A percentile compares a stretch with the other conserved stretches of the same genome.
These are phyloP conservation scores for Cladosporium sphaerospermum DNA, from an alignment of 2,329 filamentous ascomycete genomes.

Conservation along the genomic window DNA sequence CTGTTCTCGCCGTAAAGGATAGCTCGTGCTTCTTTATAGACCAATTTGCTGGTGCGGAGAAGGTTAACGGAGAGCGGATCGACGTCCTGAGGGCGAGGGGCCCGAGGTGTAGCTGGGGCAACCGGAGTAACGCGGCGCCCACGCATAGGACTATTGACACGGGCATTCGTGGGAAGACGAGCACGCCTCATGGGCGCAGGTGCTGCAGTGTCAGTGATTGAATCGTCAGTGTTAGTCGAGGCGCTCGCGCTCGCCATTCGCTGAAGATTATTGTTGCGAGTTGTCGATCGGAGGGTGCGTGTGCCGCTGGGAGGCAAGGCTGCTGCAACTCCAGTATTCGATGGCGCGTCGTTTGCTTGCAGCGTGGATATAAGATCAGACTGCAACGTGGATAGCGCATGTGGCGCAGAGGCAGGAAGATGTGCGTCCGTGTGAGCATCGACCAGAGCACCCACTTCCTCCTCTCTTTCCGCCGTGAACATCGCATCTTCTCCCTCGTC, in stretches of 20 bases:
- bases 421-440: not conserved
- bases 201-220: not conserved
- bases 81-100: constrained; percentile 20
- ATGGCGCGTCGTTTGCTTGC: too few species aligned
- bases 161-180: too few species aligned
- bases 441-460: not conserved
- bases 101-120: not conserved
- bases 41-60: constrained; percentile 34
- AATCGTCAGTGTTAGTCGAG: not conserved
- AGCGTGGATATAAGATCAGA: too few species aligned
- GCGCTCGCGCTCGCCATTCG: not conserved
- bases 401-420: too few species aligned
- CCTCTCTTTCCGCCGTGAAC: not conserved
- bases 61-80: constrained; percentile 36
- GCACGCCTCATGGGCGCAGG: too few species aligned
- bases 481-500: not conserved
- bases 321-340: too few species aligned
- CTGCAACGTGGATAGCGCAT: too few species aligned
- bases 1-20: constrained; percentile 37
- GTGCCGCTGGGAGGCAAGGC: not conserved
- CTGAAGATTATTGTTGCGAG: not conserved
- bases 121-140: constrained; percentile 8
- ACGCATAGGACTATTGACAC: too few species aligned
- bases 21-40: constrained; percentile 36
- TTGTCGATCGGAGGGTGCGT: not conserved